Percentiles rank a stretch among this genome's conserved stretches.
phyloP scores from a whole-genome alignment of 805 yeast species.

The Zygoascus biomembranicola region DNA sequence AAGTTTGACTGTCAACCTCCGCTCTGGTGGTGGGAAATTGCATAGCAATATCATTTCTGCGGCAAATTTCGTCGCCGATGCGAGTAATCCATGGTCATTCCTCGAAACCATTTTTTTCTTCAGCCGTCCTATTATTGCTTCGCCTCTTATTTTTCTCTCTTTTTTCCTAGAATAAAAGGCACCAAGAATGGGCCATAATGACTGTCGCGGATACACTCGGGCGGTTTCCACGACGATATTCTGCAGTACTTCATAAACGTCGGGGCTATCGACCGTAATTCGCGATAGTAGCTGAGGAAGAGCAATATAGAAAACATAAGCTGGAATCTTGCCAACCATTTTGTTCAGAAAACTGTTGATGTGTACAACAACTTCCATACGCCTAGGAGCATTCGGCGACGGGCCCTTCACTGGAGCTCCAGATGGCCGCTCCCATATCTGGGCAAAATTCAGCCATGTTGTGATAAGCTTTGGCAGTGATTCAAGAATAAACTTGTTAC shows the following conservation, averaged over 20 bases:
- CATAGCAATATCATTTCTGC: constrained; percentile 13
- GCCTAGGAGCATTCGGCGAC: constrained; percentile 14
- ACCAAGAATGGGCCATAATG: constrained; percentile 77
- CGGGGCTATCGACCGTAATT: constrained; percentile 51
- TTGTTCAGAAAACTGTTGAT: constrained; percentile 12
- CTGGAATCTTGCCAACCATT: constrained; percentile 10
- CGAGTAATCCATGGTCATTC: constrained; percentile 6
- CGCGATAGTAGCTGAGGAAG: constrained; percentile 81
- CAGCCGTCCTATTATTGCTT: constrained; percentile 30
- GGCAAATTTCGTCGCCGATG: constrained; percentile 13
- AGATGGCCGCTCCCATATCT: constrained; percentile 13
- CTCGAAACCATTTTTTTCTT: constrained; percentile 3
- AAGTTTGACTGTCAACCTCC: constrained; percentile 5
- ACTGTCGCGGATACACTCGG: constrained; percentile 64
- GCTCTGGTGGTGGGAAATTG: constrained; percentile 7
- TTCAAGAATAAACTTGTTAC: constrained; percentile 65
- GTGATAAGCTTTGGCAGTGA: constrained; percentile 85
- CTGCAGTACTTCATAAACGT: constrained; percentile 47
- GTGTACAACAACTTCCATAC: constrained; percentile 6
- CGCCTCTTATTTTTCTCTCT: constrained; percentile 39
- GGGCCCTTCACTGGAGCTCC: constrained; percentile 1
- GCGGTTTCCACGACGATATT: constrained; percentile 52
- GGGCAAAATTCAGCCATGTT: constrained; percentile 77
- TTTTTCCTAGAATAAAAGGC: constrained; percentile 51
- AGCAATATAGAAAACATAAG: constrained; percentile 61